Conservation (phyloP, 202 grass and related monocot species). For the Panicum hallii region DNA sequence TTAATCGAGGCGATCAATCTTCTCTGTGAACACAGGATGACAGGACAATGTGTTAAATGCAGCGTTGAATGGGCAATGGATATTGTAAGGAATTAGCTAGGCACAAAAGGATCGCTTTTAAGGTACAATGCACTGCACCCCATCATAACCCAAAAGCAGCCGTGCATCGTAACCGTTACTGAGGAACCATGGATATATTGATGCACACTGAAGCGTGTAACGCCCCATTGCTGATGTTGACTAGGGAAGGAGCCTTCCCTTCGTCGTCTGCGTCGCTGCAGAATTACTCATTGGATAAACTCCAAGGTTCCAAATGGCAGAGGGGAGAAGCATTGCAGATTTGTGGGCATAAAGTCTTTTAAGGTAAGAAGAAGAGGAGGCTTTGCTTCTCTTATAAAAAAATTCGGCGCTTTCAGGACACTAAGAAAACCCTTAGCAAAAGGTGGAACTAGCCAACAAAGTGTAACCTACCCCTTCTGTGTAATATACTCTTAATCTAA, state of each 20-base stretch:
- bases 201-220: constrained; percentile 40
- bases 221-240: constrained; percentile 48
- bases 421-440: constrained; percentile 6
- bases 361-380: constrained; percentile 49
- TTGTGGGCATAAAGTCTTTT: constrained; percentile 42
- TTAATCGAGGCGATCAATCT: constrained; percentile 22
- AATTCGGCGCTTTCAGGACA: constrained; percentile 33
- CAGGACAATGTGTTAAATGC: constrained; percentile 36
- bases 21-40: constrained; percentile 29
- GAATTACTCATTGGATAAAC: constrained; percentile 57
- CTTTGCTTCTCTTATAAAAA: constrained; percentile 49
- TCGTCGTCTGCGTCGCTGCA: constrained; percentile 47
- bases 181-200: constrained; percentile 28
- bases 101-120: constrained; percentile 33
- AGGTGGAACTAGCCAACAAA: background rate
- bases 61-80: constrained; percentile 31
- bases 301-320: constrained; percentile 55
- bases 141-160: constrained; percentile 22
- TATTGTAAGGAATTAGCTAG: constrained; percentile 16
- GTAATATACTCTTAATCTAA: background rate
- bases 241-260: constrained; percentile 51
- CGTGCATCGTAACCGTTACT: constrained; percentile 42
- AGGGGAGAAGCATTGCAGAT: constrained; percentile 26
- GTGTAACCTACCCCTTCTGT: constrained; percentile 21
- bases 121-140: constrained; percentile 25